Base-by-base conservation (phyloP, 257 asterid genomes). In the Jacaranda mimosifolia region DNA sequence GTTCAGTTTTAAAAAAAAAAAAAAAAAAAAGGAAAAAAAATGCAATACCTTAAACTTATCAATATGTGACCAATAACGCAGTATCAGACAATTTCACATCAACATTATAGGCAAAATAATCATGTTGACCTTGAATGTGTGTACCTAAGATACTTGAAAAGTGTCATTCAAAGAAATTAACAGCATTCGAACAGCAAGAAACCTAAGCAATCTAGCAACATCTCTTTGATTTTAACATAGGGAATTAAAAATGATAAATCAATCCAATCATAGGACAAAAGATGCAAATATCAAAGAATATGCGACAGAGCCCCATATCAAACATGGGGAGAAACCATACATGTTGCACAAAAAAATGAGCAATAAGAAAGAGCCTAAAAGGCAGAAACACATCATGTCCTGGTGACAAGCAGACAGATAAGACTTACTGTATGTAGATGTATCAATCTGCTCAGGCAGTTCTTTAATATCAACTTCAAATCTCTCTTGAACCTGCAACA, bases 371-470 rank as follows among this genome's bases (percentile, higher is more conserved):
- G 32, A 26, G 32, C 32, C n/a, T 8, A 12, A 42, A 65, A 63
- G 3, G 35, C 12, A 7, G 12, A 17, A 53, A 12, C 7, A 40
- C n/a, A 6, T 17, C 17, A 3, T 2, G 10, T 4, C 45, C 51
- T 48, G 3, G 63, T 71, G 58, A 11, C 60, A 5, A 66, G 64
- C 14, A 68, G 38, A 13, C 48, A 45, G 32, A 35, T 4, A 71
- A 45, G 17, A 80, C 97, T 68, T 85, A 94, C 98, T 94, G 80
- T 94, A 94, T 67, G 97, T 91, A 26, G 98, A 90, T n/a, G 97
- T 91, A 72, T 94, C 98, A 63, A 94, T 91, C 86, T 94, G 98
- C 85, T 94, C 98, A 3, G 98, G 98, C 52, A 94, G 92, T 85
- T 90, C 97, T 79, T 94, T 94, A 55, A 94, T 94, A 53, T 94